phyloP scores from a whole-genome alignment of 768 basidiomycete species.

The Termitomyces sp. region DNA sequence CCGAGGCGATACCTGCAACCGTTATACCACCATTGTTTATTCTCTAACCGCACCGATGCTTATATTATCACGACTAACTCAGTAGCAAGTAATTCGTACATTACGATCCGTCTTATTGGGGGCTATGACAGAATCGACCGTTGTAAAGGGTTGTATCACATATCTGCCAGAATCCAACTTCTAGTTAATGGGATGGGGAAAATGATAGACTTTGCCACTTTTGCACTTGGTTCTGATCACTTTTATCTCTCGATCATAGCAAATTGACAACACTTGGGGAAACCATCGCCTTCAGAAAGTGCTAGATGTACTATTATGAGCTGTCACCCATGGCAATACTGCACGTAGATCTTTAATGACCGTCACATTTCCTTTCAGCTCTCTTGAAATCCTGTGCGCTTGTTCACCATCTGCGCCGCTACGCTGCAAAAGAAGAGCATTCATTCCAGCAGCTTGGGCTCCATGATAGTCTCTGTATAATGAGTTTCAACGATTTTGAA shows the following conservation, averaged over 20 bases:
- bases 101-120: not conserved
- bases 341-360: slow-evolving; percentile 13
- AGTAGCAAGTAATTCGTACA: slow-evolving; percentile 7
- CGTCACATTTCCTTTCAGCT: not conserved
- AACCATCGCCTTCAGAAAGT: not conserved
- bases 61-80: not conserved
- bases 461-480: slow-evolving; percentile 19
- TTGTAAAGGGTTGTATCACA: not conserved
- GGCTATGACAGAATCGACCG: not conserved
- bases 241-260: not conserved
- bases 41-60: slow-evolving; percentile 1
- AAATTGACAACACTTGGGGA: not conserved
- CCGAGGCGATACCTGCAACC: not conserved
- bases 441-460: slow-evolving; percentile 19
- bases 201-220: not conserved
- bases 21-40: slow-evolving; percentile 9
- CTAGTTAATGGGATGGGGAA: not conserved
- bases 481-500: not conserved
- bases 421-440: slow-evolving; percentile 18
- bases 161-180: not conserved
- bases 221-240: not conserved
- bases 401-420: slow-evolving; percentile 9
- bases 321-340: slow-evolving; percentile 17
- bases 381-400: slow-evolving; percentile 12
- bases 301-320: slow-evolving; percentile 4